These are phyloP conservation scores for Amanita muscaria DNA, from an alignment of 768 basidiomycete species.

Conservation along the genomic window DNA sequence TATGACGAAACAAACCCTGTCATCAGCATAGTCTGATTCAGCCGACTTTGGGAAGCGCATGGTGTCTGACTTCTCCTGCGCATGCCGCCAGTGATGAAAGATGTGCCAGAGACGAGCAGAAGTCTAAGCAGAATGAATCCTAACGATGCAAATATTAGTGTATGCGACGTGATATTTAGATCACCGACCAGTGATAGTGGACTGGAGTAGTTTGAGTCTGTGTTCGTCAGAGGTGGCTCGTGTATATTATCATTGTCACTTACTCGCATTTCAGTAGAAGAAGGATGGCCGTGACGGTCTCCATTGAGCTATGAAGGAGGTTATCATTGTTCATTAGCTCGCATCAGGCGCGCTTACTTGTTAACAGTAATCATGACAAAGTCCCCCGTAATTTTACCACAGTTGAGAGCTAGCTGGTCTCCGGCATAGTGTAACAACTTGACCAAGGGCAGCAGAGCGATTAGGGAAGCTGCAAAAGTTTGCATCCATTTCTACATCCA, in stretches of 20 bases:
- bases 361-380: slow-evolving; percentile 53
- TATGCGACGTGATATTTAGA: neutral
- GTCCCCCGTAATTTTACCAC: slow-evolving; percentile 57
- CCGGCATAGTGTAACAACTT: slow-evolving; percentile 37
- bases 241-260: slow-evolving; percentile 19
- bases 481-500: neutral
- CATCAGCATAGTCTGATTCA: slow-evolving; percentile 63
- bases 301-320: slow-evolving; percentile 43
- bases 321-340: too few relatives aligned
- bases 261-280: slow-evolving; percentile 61
- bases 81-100: slow-evolving; percentile 63
- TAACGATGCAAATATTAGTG: slow-evolving; percentile 12
- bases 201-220: slow-evolving; percentile 56
- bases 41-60: slow-evolving; percentile 51
- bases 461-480: slow-evolving; percentile 31
- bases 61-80: slow-evolving; percentile 56
- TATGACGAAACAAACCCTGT: slow-evolving; percentile 40
- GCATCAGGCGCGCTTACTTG: slow-evolving; percentile 34
- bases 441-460: slow-evolving; percentile 42
- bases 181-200: slow-evolving; percentile 52
- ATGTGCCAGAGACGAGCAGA: slow-evolving; percentile 57
- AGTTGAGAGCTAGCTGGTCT: slow-evolving; percentile 46
- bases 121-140: slow-evolving; percentile 67
- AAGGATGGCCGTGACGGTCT: slow-evolving; percentile 62
- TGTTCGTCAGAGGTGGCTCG: neutral